Conservation (phyloP, 2,329 filamentous ascomycete species). For the Aspergillus sp. region DNA sequence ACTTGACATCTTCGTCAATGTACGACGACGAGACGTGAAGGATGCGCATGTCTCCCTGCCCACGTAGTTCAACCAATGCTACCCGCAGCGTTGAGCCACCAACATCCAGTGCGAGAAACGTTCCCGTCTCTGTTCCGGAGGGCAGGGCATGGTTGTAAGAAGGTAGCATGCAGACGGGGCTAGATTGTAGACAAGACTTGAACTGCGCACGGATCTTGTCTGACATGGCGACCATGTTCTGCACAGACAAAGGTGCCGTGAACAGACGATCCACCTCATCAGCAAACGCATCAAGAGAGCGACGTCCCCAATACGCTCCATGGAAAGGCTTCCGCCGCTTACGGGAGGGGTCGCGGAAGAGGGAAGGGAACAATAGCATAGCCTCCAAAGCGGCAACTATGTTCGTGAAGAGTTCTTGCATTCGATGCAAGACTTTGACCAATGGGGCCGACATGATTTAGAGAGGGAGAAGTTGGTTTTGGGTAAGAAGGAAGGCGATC, state of each 20-base stretch:
- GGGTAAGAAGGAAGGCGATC: not conserved
- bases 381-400: constrained; percentile 43
- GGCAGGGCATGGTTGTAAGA: constrained; percentile 65
- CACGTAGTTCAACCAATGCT: constrained; percentile 60
- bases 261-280: constrained; percentile 43
- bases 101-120: constrained; percentile 64
- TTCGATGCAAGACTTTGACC: constrained; percentile 41
- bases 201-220: constrained; percentile 54
- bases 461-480: not conserved
- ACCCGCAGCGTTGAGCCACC: constrained; percentile 68
- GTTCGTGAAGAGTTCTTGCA: constrained; percentile 45
- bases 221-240: constrained; percentile 47
- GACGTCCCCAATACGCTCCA: constrained; percentile 37
- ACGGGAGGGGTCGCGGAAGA: constrained; percentile 37
- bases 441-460: constrained; percentile 39
- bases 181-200: constrained; percentile 55
- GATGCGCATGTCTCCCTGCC: constrained; percentile 55
- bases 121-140: constrained; percentile 60
- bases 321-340: constrained; percentile 37
- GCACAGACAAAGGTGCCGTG: constrained; percentile 36
- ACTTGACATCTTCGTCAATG: constrained; percentile 59
- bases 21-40: constrained; percentile 55
- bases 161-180: constrained; percentile 64
- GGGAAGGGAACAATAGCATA: constrained; percentile 43
- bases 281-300: constrained; percentile 41